Evolutionary conservation across 371 early-diverging fungal genomes (phyloP), one percentile per base, ranked within the genome.

Genomic region (Paraphysoderma sedebokerense): DNA sequence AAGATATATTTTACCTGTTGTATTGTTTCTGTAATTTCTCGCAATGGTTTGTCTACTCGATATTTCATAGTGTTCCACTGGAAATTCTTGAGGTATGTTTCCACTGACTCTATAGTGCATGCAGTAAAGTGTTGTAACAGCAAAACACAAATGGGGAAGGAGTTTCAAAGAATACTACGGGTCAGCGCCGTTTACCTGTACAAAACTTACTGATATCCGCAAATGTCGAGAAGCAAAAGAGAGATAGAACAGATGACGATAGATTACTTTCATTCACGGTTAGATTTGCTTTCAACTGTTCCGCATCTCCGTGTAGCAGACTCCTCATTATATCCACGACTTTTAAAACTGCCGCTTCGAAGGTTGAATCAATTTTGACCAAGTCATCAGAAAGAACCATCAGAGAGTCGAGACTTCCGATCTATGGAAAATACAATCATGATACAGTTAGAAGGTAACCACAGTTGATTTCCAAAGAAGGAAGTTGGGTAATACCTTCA

Each of bases 51-150:
- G 64, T 96, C 97, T 0, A 82, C 76, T 40, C 97, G 76, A 61
- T 90, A 96, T 62, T 91, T 92, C 79, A 88, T 81, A n/a, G 78
- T 76, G 60, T 93, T 88, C 97, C 97, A 96, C 44, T 78, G 70
- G 56, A 93, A 93, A 24, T 75, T 65, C 48, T 76, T 73, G 17
- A 92, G 60, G 50, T 80, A 92, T 40, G 80, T 69, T 50, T 88
- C 90, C 26, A 90, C 70, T 40, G 77, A 54, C 64, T 85, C 85
- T 87, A 58, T 28, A 37, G n/a, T n/a, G n/a, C n/a, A n/a, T n/a
- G n/a, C n/a, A n/a, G n/a, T n/a, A n/a, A n/a, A n/a, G 42, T 3
- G 29, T 37, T 40, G 30, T 33, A 12, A 17, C 23, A 44, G 20
- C 20, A 12, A 30, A 46, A 39, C 22, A 11, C 20, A 54, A 13